A percentile compares a stretch with the other conserved stretches of the same genome.
These are phyloP conservation scores for Gentiana macrophylla DNA, from an alignment of 257 asterid species.

Conservation along the genomic window DNA sequence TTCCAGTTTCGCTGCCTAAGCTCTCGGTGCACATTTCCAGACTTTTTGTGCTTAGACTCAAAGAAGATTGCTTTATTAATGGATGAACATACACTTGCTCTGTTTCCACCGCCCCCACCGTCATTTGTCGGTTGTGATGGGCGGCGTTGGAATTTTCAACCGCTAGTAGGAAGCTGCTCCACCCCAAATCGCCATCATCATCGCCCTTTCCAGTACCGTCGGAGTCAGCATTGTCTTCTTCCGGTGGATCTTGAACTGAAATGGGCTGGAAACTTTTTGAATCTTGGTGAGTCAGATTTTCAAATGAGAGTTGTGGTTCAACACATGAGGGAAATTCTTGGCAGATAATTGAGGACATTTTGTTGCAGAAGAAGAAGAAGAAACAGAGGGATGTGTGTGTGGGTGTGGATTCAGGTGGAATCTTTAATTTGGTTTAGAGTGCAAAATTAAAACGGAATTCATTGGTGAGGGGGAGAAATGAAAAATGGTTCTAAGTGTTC, in stretches of 20 bases:
- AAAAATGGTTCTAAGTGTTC: no score
- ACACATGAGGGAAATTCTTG: conserved; percentile 33
- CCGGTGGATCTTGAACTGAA: conserved; percentile 9
- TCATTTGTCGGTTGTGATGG: neutral
- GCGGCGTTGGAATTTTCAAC: conserved; percentile 11
- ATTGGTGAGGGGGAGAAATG: no score
- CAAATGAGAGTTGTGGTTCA: conserved; percentile 22
- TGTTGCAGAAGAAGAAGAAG: conserved; percentile 11
- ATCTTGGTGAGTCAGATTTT: conserved; percentile 31
- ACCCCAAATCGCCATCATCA: neutral
- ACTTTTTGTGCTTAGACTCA: conserved; percentile 36
- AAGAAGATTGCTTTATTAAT: conserved; percentile 24
- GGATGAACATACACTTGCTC: conserved; percentile 43
- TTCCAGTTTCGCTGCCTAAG: conserved; percentile 70
- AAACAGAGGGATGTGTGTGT: conserved; percentile 15
- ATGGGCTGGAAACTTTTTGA: conserved; percentile 14
- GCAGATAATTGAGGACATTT: conserved; percentile 28
- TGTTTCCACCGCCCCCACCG: neutral
- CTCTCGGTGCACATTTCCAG: conserved; percentile 88
- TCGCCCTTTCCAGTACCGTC: conserved; percentile 5
- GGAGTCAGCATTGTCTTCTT: conserved; percentile 11
- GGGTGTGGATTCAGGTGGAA: no score
- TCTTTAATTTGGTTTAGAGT: no score
- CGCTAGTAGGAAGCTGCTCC: conserved; percentile 28
- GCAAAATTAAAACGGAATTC: no score